phyloP scores from a whole-genome alignment of 495 filamentous ascomycete species.

The Podospora fimiseda region DNA sequence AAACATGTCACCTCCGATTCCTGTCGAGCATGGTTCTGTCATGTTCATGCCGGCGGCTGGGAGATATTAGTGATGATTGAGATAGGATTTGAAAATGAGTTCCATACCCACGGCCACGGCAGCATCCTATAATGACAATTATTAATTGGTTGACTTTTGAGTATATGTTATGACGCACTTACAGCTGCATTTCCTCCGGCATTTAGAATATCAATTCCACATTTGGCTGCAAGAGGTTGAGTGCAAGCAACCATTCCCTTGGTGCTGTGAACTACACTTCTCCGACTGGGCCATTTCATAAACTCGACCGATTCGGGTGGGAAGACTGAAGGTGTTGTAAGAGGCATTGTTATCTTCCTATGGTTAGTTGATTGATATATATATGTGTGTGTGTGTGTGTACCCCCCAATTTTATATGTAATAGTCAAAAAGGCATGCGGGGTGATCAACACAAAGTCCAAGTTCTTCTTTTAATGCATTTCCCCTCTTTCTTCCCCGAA shows the following conservation, averaged over 20 bases:
- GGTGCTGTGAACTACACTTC: constrained; percentile 88
- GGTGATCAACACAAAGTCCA: too few relatives aligned
- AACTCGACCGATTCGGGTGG: constrained; percentile 54
- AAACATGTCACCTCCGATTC: constrained; percentile 99
- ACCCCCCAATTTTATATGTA: too few relatives aligned
- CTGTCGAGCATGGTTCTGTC: constrained; percentile 87
- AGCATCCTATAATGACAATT: constrained; percentile 60
- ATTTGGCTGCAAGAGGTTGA: constrained; percentile 84
- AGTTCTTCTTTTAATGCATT: too few relatives aligned
- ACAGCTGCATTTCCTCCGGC: constrained; percentile 91
- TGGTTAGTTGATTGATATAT: too few relatives aligned
- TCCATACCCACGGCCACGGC: constrained; percentile 61
- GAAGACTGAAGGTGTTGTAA: constrained; percentile 47
- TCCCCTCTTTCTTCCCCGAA: not conserved
- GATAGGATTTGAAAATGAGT: too few relatives aligned
- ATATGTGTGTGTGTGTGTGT: too few relatives aligned
- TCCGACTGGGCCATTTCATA: constrained; percentile 70
- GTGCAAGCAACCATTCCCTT: constrained; percentile 89
- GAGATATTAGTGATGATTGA: not conserved
- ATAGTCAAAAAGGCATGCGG: too few relatives aligned
- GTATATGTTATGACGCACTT: constrained; percentile 31
- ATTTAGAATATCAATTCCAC: constrained; percentile 74
- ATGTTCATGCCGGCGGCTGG: constrained; percentile 81
- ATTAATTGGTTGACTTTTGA: not conserved
- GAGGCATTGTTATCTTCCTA: constrained; percentile 41